A percentile compares a stretch with the other conserved stretches of the same genome.
These are phyloP conservation scores for Cydonia oblonga DNA, from an alignment of 331 rosid species.

Conservation along the genomic window DNA sequence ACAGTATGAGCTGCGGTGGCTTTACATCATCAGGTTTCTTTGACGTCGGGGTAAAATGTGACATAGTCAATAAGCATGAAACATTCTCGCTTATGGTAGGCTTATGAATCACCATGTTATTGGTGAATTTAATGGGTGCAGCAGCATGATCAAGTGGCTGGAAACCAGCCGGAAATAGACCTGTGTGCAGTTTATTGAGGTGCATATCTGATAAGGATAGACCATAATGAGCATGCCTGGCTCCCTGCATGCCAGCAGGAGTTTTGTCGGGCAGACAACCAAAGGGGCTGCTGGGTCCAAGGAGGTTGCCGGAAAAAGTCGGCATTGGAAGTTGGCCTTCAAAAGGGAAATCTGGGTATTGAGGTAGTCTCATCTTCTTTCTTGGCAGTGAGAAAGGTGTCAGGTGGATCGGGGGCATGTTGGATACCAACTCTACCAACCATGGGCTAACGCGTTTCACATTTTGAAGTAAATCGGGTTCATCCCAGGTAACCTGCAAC, in stretches of 20 bases:
- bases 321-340: conserved; percentile 51
- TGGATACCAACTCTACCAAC: conserved; percentile 78
- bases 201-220: conserved; percentile 55
- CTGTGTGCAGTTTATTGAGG: conserved; percentile 58
- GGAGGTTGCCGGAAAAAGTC: conserved; percentile 36
- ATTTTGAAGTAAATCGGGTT: conserved; percentile 80
- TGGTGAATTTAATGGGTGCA: conserved; percentile 26
- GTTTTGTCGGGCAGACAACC: conserved; percentile 60
- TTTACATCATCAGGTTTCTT: conserved; percentile 39
- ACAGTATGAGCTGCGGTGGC: conserved; percentile 61
- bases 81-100: conserved; percentile 46
- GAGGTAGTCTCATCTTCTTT: conserved; percentile 67
- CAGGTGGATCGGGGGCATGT: conserved; percentile 56
- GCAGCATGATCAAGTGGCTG: conserved; percentile 37
- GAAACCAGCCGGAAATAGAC: conserved; percentile 47
- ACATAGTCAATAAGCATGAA: conserved; percentile 58
- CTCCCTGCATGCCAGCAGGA: conserved; percentile 99
- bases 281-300: conserved; percentile 34
- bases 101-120: conserved; percentile 31
- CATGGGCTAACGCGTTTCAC: conserved; percentile 90
- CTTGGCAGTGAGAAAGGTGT: conserved; percentile 76
- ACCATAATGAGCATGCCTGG: conserved; percentile 95
- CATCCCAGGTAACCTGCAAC: conserved; percentile 87
- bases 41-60: conserved; percentile 37
- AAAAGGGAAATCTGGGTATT: conserved; percentile 47